Evolutionary conservation across 768 basidiomycete genomes (phyloP), one percentile per base, ranked within the genome.

Genomic region (Astraeus odoratus): DNA sequence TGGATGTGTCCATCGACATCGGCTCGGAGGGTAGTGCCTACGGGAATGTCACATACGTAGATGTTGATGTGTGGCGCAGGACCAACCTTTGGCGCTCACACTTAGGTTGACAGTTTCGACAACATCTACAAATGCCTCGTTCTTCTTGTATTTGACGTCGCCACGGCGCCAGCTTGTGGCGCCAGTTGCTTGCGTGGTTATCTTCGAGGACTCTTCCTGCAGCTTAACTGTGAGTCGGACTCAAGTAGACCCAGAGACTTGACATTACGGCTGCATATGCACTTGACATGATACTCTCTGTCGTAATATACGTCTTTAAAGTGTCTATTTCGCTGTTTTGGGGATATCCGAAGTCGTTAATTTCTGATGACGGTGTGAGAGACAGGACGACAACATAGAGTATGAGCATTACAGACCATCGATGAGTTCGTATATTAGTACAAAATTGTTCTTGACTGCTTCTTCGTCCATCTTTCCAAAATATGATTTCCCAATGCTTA

Each of bases 91-190:
- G 2, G 93, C 87, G 61, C 91, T 95, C 94, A 98, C 96, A 55
- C 90, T 84, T 44, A 98, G 64, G 58, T 99, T 98, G 50, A 99
- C 89, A 2, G 78, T 89, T 70, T 99, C 96, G 35, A 99, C 88
- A 8, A 99, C 96, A 60, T 99, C 96, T n/a, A 99, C 95, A 54
- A 98, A 99, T 0, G 96, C 96, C 59, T 99, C 96, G 53, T 99
- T 99, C 76, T 98, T 99, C 73, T 96, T 87, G 67, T 99, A 98
- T 64, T 94, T 95, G 57, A 98, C 94, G 59, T 97, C 96, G 13
- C 80, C 84, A 46, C 94, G 74, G 33, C 96, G 72, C 96, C 96
- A 99, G 62, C 86, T 95, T 25, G 88, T 97, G 23, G 89, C 85
- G 1, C 96, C 96, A 0, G 96, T 99, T 8, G 96, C 95, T 71